phyloP scores from a whole-genome alignment of 805 yeast species.

The Saccharomycopsis lassenensis region DNA sequence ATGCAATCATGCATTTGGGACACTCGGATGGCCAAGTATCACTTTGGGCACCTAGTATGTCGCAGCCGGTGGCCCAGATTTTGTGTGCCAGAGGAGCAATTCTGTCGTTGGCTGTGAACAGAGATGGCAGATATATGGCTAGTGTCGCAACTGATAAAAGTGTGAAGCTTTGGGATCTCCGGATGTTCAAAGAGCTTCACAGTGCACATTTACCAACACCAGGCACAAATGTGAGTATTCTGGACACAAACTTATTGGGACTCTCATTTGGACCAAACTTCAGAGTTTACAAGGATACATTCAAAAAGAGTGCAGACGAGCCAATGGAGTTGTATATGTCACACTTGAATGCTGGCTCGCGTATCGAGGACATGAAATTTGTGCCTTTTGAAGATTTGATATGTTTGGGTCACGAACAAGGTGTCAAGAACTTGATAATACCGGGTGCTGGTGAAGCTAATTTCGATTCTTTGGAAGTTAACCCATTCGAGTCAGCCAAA shows the following conservation, averaged over 20 bases:
- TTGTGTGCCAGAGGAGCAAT: slow-evolving; percentile 82
- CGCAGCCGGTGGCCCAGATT: slow-evolving; percentile 74
- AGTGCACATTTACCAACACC: slow-evolving; percentile 63
- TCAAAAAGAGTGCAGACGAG: slow-evolving; percentile 29
- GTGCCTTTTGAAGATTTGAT: slow-evolving; percentile 97
- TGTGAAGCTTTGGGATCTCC: slow-evolving; percentile 86
- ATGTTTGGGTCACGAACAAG: slow-evolving; percentile 73
- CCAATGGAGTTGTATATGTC: slow-evolving; percentile 61
- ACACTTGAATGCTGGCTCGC: slow-evolving; percentile 72
- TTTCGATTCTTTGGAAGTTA: slow-evolving; percentile 84
- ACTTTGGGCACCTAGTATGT: slow-evolving; percentile 85
- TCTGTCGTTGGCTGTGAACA: slow-evolving; percentile 71
- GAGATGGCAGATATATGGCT: slow-evolving; percentile 92
- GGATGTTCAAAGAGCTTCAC: slow-evolving; percentile 70
- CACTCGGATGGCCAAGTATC: slow-evolving; percentile 89
- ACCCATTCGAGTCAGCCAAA: slow-evolving; percentile 84
- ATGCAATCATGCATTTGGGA: slow-evolving; percentile 89
- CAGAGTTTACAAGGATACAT: slow-evolving; percentile 84
- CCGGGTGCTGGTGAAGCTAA: slow-evolving; percentile 99
- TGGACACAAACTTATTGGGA: slow-evolving; percentile 78
- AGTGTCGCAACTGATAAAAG: slow-evolving; percentile 81
- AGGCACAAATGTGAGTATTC: slow-evolving; percentile 64
- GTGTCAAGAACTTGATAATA: slow-evolving; percentile 74
- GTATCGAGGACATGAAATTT: slow-evolving; percentile 53
- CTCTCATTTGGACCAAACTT: slow-evolving; percentile 97